These are phyloP conservation scores for Pestalotiopsis sp. DNA, from an alignment of 2,329 filamentous ascomycete species.

Conservation along the genomic window DNA sequence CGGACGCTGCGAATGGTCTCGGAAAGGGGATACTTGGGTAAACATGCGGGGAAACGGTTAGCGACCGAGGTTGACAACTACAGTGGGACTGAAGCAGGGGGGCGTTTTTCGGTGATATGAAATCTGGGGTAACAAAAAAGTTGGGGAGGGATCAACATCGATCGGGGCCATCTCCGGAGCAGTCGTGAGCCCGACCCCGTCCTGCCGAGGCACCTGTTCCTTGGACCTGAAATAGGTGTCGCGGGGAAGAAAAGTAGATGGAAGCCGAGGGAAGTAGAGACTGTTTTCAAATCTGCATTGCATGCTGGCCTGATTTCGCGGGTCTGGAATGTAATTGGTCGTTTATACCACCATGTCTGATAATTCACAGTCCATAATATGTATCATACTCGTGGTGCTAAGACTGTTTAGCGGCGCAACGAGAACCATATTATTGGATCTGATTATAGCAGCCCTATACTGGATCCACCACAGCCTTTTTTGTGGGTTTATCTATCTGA, in stretches of 20 bases:
- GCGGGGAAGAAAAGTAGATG: background rate
- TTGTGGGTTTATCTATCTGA: background rate
- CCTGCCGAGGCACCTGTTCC: background rate
- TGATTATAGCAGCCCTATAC: background rate
- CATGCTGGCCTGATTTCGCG: too few relatives aligned
- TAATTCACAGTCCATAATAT: background rate
- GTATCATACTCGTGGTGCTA: background rate
- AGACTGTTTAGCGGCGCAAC: background rate
- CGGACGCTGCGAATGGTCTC: background rate
- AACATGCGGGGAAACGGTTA: constrained; percentile 9
- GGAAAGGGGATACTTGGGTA: background rate
- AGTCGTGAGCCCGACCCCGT: background rate
- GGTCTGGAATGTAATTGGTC: too few relatives aligned
- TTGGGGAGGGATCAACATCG: constrained; percentile 11
- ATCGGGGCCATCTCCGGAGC: background rate
- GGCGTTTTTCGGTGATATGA: background rate
- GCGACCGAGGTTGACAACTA: constrained; percentile 14
- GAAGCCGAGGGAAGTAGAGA: background rate
- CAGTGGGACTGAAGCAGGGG: constrained; percentile 8
- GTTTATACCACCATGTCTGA: too few relatives aligned
- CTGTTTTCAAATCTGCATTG: background rate
- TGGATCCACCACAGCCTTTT: background rate
- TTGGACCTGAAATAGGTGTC: background rate
- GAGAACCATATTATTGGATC: background rate
- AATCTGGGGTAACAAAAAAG: constrained; percentile 14